Evolutionary conservation across 805 yeast species (phyloP).

Genomic region (Ogataea angusta): DNA sequence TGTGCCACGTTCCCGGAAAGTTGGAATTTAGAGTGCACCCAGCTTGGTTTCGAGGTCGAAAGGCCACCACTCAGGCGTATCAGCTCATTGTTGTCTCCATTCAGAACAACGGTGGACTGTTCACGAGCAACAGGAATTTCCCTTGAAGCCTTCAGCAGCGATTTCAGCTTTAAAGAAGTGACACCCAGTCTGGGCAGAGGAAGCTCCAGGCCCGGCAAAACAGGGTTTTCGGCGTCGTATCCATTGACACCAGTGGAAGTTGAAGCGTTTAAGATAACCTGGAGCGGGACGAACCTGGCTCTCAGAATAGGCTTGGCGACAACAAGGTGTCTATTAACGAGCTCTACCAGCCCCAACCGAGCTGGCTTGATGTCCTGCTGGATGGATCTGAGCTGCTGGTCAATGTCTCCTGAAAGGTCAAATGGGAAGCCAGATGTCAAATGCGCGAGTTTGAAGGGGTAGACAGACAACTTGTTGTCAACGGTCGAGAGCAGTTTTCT

Average conservation of each 20-base stretch:
- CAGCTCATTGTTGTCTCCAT: constrained; percentile 48
- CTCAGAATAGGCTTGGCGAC: constrained; percentile 69
- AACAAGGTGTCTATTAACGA: constrained; percentile 74
- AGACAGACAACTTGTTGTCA: constrained; percentile 77
- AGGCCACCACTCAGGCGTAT: constrained; percentile 81
- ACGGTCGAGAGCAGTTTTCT: constrained; percentile 66
- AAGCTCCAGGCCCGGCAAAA: constrained; percentile 67
- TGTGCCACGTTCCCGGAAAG: constrained; percentile 45
- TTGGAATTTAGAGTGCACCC: constrained; percentile 81
- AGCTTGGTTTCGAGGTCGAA: constrained; percentile 66
- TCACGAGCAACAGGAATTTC: constrained; percentile 71
- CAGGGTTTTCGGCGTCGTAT: constrained; percentile 60
- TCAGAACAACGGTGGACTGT: constrained; percentile 67
- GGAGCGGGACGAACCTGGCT: constrained; percentile 72
- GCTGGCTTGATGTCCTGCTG: constrained; percentile 56
- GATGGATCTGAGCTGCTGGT: constrained; percentile 42
- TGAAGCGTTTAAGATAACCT: constrained; percentile 55
- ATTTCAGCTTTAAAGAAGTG: constrained; percentile 62
- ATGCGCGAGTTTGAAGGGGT: constrained; percentile 84
- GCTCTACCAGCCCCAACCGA: constrained; percentile 76
- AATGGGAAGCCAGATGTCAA: constrained; percentile 63
- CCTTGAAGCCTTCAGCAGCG: constrained; percentile 54
- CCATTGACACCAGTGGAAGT: constrained; percentile 69
- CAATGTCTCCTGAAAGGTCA: constrained; percentile 35
- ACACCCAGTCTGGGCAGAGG: constrained; percentile 75